Conservation (phyloP, 106 monocot genomes). For the Hemerocallis citrina region DNA sequence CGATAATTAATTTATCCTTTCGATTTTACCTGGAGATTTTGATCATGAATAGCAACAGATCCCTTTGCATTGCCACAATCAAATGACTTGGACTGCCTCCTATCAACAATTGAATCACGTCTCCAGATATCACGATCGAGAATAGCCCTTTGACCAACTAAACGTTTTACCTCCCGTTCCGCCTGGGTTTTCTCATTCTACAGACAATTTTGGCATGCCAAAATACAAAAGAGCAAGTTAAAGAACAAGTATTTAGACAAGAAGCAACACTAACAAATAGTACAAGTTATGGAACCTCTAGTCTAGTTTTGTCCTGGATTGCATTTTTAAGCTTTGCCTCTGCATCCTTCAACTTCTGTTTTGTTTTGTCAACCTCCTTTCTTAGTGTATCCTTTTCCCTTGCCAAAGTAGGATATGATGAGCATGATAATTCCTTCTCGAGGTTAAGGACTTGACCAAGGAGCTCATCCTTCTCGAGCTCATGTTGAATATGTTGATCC, state of each 20-base stretch:
- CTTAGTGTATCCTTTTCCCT: conserved; percentile 73
- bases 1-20: too few relatives aligned
- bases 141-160: conserved; percentile 54
- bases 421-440: conserved; percentile 54
- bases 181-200: conserved; percentile 83
- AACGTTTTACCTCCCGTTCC: conserved; percentile 58
- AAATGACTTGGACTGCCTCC: conserved; percentile 38
- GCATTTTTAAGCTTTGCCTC: conserved; percentile 81
- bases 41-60: conserved; percentile 18
- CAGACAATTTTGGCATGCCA: conserved; percentile 11
- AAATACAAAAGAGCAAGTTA: not conserved
- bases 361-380: conserved; percentile 82
- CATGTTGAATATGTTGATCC: conserved; percentile 46
- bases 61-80: conserved; percentile 41
- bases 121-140: conserved; percentile 73
- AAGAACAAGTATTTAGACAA: conserved; percentile 8
- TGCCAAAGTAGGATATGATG: conserved; percentile 53
- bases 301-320: conserved; percentile 80
- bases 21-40: conserved; percentile 39
- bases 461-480: conserved; percentile 74
- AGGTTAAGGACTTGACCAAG: conserved; percentile 39
- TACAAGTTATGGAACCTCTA: conserved; percentile 46
- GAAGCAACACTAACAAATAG: not conserved
- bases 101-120: conserved; percentile 45
- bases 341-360: conserved; percentile 74